Percentiles rank a stretch among this genome's conserved stretches.
These are phyloP conservation scores for Penicillium sp. DNA, from an alignment of 2,329 filamentous ascomycete species.

Conservation along the genomic window DNA sequence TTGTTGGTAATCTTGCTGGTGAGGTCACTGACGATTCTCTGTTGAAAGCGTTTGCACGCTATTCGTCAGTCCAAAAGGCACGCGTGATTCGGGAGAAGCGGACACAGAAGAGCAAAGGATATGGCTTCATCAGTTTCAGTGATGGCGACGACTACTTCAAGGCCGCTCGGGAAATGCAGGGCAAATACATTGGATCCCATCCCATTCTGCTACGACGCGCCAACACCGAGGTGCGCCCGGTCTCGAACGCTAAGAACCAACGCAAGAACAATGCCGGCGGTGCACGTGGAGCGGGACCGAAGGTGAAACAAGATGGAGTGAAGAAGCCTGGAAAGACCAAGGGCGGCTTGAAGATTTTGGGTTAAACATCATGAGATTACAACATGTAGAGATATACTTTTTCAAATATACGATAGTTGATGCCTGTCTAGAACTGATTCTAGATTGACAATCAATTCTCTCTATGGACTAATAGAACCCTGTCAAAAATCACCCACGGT, in stretches of 20 bases:
- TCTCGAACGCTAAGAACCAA: conserved; percentile 70
- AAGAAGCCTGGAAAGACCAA: conserved; percentile 56
- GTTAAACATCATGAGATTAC: conserved; percentile 35
- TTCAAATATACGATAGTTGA: background rate
- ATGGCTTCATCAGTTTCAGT: conserved; percentile 94
- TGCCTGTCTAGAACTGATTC: background rate
- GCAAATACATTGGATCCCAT: conserved; percentile 98
- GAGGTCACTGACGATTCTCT: conserved; percentile 97
- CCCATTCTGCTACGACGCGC: conserved; percentile 86
- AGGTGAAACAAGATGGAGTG: conserved; percentile 52
- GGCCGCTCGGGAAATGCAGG: conserved; percentile 96
- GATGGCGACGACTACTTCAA: conserved; percentile 96
- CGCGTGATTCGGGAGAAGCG: conserved; percentile 94
- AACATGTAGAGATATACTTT: background rate
- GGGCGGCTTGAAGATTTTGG: conserved; percentile 52
- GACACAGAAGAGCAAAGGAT: conserved; percentile 94
- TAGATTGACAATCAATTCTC: background rate
- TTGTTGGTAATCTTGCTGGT: conserved; percentile 94
- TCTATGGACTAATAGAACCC: background rate
- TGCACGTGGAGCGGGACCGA: conserved; percentile 43
- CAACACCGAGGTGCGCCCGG: conserved; percentile 87
- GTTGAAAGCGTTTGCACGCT: conserved; percentile 89
- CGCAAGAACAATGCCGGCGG: conserved; percentile 52
- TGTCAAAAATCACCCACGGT: background rate
- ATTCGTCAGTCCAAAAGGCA: conserved; percentile 87